Conservation (phyloP, 2,329 filamentous ascomycete species). For the Calonectria ilicicola region DNA sequence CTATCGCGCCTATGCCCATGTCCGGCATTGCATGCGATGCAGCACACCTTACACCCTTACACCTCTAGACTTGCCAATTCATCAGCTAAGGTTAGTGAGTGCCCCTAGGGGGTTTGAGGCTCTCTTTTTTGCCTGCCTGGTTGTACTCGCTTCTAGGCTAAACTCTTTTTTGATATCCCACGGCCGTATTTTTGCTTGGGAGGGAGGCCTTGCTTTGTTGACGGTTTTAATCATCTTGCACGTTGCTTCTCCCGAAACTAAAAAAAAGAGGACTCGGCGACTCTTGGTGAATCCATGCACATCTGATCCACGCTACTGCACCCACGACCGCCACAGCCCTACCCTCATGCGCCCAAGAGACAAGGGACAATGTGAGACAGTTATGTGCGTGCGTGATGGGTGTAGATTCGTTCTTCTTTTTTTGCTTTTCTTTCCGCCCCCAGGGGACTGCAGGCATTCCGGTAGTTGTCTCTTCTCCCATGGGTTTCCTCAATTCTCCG, state of each 20-base stretch:
- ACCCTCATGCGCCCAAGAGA: neutral
- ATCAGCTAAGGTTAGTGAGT: neutral
- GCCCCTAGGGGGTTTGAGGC: neutral
- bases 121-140: constrained; percentile 1
- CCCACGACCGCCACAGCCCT: constrained; percentile 5
- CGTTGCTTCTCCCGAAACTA: constrained; percentile 16
- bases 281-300: neutral
- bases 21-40: neutral
- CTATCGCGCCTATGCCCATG: constrained; percentile 18
- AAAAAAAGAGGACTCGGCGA: constrained; percentile 2
- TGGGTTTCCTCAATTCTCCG: constrained; percentile 8
- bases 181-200: neutral
- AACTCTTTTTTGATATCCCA: constrained; percentile 15
- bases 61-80: neutral
- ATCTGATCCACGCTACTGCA: constrained; percentile 19
- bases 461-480: constrained; percentile 38
- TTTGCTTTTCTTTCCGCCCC: neutral
- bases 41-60: neutral
- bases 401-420: neutral
- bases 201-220: neutral
- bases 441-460: constrained; percentile 4
- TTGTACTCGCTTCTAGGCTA: constrained; percentile 1
- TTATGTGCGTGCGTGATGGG: neutral
- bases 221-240: neutral
- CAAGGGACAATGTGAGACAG: constrained; percentile 13